phyloP scores from a whole-genome alignment of 75 land plant species.

The Sequoia sempervirens region DNA sequence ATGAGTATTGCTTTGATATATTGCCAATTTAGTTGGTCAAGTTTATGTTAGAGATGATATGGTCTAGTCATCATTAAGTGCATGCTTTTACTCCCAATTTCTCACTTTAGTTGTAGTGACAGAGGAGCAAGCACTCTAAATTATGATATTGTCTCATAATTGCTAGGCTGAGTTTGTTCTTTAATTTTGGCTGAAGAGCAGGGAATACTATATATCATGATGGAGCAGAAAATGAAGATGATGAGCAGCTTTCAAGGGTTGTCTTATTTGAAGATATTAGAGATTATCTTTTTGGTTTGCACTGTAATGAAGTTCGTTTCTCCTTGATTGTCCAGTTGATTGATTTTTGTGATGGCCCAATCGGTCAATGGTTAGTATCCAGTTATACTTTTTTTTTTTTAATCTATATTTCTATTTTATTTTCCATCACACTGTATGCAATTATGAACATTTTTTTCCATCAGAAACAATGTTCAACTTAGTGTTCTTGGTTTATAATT shows the following conservation, averaged over 20 bases:
- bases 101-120: background rate
- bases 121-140: background rate
- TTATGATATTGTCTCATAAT: background rate
- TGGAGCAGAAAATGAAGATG: constrained; percentile 35
- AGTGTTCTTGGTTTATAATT: background rate
- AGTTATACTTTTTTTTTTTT: background rate
- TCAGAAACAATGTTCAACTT: background rate
- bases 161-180: background rate
- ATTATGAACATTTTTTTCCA: background rate
- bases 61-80: background rate
- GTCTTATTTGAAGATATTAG: constrained; percentile 85
- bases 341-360: constrained; percentile 76
- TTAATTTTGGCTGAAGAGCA: constrained; percentile 28
- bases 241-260: constrained; percentile 67
- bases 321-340: constrained; percentile 66
- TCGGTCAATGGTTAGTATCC: constrained; percentile 57
- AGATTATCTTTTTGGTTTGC: constrained; percentile 71
- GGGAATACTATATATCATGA: constrained; percentile 14
- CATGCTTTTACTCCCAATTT: background rate
- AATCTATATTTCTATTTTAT: background rate
- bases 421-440: background rate
- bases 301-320: constrained; percentile 53
- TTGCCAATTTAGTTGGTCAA: background rate
- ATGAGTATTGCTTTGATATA: background rate
- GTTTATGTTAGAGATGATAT: background rate